Base-by-base conservation (phyloP, 768 basidiomycete species). In the Cubamyces lactineus region DNA sequence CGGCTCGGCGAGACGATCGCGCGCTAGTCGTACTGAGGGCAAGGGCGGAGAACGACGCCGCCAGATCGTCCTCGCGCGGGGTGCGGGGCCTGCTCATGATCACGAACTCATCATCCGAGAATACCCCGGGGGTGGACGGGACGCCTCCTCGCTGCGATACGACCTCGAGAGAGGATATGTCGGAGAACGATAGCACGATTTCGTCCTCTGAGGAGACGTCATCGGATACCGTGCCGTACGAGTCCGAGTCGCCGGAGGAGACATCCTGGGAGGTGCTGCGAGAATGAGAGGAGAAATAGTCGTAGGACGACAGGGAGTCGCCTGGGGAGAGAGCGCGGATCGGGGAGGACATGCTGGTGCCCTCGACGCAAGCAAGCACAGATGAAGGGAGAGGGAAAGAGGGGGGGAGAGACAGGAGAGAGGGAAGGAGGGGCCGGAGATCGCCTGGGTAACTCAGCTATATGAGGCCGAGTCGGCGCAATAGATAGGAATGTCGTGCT, bases 31-130 rank as follows among this genome's bases (percentile, higher is more conserved):
- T 26, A 19, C 53, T 39, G 51, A 66, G n/a, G n/a, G 64, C 42
- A 11, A 68, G 63, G 8, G 65, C 58, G 24, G 67, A 66, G 54
- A 70, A 62, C 16, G 65, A 61, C 26, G 59, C 46, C 50, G 50
- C 26, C 54, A 65, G 67, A 50, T 67, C 66, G 51, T 45, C 59
- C 53, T 53, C 57, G 56, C 55, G 46, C 55, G 69, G 69, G 42
- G 78, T 72, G 30, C 63, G 66, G 12, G 73, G 74, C 52, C 72
- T 67, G 62, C 74, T 77, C 58, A 85, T 74, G 54, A 85, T 69
- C 52, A 85, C 79, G 68, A 81, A 84, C 57, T 85, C 84, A 49
- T 82, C 78, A 65, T 82, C 82, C 12, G 79, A 79, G 23, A 75
- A 72, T 26, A 70, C 65, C 50, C 61, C 70, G 24, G 68, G 63